Base-by-base conservation (phyloP, 352 stramenopile species). In the Pythium pyrilobum region DNA sequence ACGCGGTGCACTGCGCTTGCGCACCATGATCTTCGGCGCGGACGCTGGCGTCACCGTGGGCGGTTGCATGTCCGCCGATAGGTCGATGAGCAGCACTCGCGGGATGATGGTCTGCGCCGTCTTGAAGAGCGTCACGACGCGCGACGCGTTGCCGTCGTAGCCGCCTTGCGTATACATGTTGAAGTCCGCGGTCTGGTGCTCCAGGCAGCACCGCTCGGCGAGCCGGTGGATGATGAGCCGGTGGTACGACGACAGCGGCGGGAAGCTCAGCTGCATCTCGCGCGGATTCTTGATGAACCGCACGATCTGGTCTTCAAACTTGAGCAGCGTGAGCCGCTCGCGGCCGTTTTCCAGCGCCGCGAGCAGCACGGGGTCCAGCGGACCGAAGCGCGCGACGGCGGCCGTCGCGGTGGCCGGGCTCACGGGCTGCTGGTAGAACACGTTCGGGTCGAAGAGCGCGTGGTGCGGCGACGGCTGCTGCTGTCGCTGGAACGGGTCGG, bases 21-120 rank as follows among this genome's bases (percentile, higher is more conserved):
- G 85, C 60, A 97, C 87, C 89, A 98, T 98, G 60, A 98, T 98
- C 37, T 92, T 96, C 9, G 84, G 84, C 7, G 81, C 80, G 5
- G 72, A 84, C 68, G 93, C 74, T 45, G 92, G 78, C 2, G 81
- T 85, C 15, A 77, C 67, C 1, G 64, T 36, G 15, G 68, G 72
- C 34, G 88, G 62, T 64, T 96, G 74, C 37, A 75, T 68, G 37
- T 90, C 77, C 3, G 75, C 27, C 13, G 82, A 89, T 29, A 98
- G 55, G 45, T 97, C 78, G 55, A 96, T 97, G 6, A 98, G 74
- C 32, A 97, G 66, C 29, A 93, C 68, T 1, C 64, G 62, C 4
- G 92, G 92, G 13, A 96, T 73, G 25, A 57, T 56, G 1, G 83
- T 92, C 55, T 93, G 73, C 6, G 81, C 27, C 0, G 79, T 95